phyloP scores from a whole-genome alignment of 805 yeast species.

The Aciculoconidium aculeatum region DNA sequence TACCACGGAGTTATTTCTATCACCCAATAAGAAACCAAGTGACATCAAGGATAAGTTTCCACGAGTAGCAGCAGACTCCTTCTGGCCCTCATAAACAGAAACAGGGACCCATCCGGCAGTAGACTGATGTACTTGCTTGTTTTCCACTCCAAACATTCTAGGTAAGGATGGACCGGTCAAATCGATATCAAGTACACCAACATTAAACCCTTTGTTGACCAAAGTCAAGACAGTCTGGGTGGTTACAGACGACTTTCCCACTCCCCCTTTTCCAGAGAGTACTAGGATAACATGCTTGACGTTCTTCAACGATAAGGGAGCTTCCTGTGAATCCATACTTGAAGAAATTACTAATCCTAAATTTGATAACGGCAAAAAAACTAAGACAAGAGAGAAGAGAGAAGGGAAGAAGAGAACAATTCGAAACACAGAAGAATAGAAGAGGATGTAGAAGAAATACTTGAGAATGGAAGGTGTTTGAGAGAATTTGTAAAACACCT shows the following conservation, averaged over 20 bases:
- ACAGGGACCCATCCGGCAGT: constrained; percentile 93
- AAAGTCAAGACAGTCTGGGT: constrained; percentile 88
- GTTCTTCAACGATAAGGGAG: constrained; percentile 33
- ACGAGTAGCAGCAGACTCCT: constrained; percentile 11
- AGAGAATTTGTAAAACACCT: no score
- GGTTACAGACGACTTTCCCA: constrained; percentile 93
- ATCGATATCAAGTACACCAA: constrained; percentile 95
- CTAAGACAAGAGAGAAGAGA: no score
- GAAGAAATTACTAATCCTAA: constrained; percentile 1
- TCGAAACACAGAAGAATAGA: no score
- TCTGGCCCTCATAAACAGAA: constrained; percentile 17
- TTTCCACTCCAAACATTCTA: constrained; percentile 90
- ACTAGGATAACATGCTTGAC: constrained; percentile 77
- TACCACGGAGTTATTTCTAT: constrained; percentile 85
- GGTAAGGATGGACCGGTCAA: constrained; percentile 96
- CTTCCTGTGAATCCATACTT: constrained; percentile 9
- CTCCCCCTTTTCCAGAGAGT: constrained; percentile 95
- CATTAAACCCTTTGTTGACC: constrained; percentile 62
- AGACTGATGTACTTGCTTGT: constrained; percentile 72
- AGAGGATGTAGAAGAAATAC: no score
- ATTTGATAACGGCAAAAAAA: not conserved
- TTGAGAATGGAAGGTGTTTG: no score
- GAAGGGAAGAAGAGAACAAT: no score
- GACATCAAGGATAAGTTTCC: constrained; percentile 66
- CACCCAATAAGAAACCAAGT: constrained; percentile 77